Evolutionary conservation across 169 alveolate genomes (phyloP), one percentile per base, ranked within the genome.

Genomic region (Hepatocystis sp.): DNA sequence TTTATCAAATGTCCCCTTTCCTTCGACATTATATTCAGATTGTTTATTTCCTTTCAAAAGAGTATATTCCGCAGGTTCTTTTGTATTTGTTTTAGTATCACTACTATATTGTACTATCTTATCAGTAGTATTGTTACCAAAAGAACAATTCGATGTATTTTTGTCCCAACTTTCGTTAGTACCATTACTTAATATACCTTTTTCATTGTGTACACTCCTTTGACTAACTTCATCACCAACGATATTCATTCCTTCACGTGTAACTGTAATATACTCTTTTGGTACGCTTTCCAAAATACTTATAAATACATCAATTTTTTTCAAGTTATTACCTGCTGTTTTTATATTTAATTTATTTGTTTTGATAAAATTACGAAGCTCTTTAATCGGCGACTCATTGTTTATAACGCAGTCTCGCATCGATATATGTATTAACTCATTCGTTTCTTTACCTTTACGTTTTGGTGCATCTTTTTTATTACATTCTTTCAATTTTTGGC

Each of bases 301-400:
- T 32, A 90, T 90, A 63, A 86, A 90, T 13, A 92, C 81, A 27
- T 86, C 93, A 10, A 60, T 49, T 53, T 90, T 92, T 66, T 66
- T 78, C 19, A 92, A 25, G 13, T 93, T 92, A 42, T 92, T 92
- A 0, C 95, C 95, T 4, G 95, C 93, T 1, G 95, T 92, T 78
- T 92, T 92, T 23, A 92, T 86, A n/a, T 89, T 67, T 68, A 92
- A 81, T 15, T 91, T 89, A 63, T 92, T 92, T 40, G 63, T 76
- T 66, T 92, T 92, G 44, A 92, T 90, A 90, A 92, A 92, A 4
- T 90, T 91, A 15, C 95, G 89, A 66, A 84, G 52, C 40, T 92
- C 94, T 61, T 90, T 90, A 11, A 92, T 92, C 13, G 91, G 30
- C 15, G 94, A 89, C 21, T 66, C 63, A n/a, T 85, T 58, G 27